Percentiles rank a stretch among this genome's conserved stretches.
Conservation (phyloP, 331 rosid species). For the Cydonia oblonga region DNA sequence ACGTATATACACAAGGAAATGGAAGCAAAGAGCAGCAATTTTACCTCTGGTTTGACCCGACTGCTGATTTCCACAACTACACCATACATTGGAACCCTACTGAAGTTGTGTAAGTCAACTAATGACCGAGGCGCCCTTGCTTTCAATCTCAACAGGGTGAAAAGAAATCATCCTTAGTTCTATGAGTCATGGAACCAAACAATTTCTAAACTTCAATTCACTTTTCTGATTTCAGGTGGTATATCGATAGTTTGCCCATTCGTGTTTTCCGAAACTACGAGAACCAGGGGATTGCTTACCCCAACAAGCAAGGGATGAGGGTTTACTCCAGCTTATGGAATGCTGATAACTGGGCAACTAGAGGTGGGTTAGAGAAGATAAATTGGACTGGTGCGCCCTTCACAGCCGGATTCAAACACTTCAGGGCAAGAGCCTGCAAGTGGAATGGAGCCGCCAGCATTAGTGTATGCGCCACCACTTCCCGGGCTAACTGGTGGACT, state of each 20-base stretch:
- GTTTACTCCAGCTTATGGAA: conserved; percentile 63
- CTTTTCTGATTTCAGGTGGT: conserved; percentile 46
- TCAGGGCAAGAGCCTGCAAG: conserved; percentile 61
- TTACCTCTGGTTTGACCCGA: conserved; percentile 80
- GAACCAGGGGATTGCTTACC: conserved; percentile 45
- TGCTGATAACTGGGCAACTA: conserved; percentile 79
- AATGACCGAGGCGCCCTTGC: no score
- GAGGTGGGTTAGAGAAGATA: conserved; percentile 64
- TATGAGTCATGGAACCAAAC: background rate
- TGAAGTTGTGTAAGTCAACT: conserved; percentile 50
- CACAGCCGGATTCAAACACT: conserved; percentile 33
- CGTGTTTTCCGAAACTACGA: conserved; percentile 62
- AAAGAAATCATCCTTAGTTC: background rate
- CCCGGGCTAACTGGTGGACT: conserved; percentile 63
- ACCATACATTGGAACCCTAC: conserved; percentile 80
- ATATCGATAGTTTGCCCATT: conserved; percentile 56
- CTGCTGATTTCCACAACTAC: conserved; percentile 73
- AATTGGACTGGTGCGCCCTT: conserved; percentile 71
- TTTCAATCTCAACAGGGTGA: background rate
- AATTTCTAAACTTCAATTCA: background rate
- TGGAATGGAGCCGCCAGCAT: conserved; percentile 53
- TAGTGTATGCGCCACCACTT: conserved; percentile 31
- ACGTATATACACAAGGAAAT: conserved; percentile 48
- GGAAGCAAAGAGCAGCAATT: conserved; percentile 85
- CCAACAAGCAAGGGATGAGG: conserved; percentile 73